Percentiles rank a stretch among this genome's conserved stretches.
These are phyloP conservation scores for Emydomyces testavorans DNA, from an alignment of 2,329 filamentous ascomycete species.

Conservation along the genomic window DNA sequence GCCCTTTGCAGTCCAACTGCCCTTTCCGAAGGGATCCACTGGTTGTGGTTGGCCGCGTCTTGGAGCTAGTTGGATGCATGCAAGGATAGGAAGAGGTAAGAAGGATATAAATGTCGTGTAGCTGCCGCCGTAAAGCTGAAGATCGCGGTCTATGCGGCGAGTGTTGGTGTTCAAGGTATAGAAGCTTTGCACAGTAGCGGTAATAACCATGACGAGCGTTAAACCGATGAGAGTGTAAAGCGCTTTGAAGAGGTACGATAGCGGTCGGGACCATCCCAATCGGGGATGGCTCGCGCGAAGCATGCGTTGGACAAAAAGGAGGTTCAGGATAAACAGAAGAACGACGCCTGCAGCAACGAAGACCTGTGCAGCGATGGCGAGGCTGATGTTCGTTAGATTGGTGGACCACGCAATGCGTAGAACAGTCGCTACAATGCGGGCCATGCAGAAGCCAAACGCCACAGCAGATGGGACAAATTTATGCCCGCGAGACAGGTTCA, in stretches of 20 bases:
- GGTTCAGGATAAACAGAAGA: constrained; percentile 64
- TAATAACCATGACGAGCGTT: constrained; percentile 56
- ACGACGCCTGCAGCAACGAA: constrained; percentile 64
- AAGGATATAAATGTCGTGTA: constrained; percentile 56
- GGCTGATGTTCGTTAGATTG: constrained; percentile 31
- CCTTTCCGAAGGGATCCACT: constrained; percentile 54
- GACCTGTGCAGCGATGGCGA: constrained; percentile 51
- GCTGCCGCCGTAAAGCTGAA: constrained; percentile 53
- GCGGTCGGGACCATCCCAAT: constrained; percentile 54
- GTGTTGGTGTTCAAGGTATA: constrained; percentile 50
- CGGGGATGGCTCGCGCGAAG: constrained; percentile 59
- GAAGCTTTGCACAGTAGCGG: constrained; percentile 51
- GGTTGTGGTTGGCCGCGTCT: constrained; percentile 24
- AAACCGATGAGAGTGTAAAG: constrained; percentile 49
- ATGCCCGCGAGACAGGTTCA: constrained; percentile 34
- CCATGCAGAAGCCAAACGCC: constrained; percentile 42
- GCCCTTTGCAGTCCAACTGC: constrained; percentile 57
- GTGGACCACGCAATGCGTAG: constrained; percentile 47
- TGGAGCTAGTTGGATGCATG: constrained; percentile 39
- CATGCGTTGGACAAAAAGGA: constrained; percentile 65
- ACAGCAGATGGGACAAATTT: constrained; percentile 41
- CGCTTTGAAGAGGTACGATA: constrained; percentile 44
- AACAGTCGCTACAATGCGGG: constrained; percentile 37
- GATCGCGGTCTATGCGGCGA: constrained; percentile 44
- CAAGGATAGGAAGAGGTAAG: constrained; percentile 50